phyloP scores from a whole-genome alignment of 2,329 filamentous ascomycete genomes.

The Trichophyton simii region DNA sequence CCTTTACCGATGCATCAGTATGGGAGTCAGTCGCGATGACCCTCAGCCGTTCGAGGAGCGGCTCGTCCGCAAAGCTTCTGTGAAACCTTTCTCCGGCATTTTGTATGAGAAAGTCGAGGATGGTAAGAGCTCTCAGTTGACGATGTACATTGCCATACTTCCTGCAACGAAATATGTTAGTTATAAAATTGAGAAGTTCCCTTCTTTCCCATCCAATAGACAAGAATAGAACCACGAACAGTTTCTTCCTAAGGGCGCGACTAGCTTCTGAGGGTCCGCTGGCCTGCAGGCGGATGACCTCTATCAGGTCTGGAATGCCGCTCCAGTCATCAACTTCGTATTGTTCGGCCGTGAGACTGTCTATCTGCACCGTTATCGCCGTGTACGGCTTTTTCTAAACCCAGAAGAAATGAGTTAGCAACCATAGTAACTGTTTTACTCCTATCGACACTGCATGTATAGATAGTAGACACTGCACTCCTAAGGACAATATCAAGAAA shows the following conservation, averaged over 20 bases:
- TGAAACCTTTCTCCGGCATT: slow-evolving; percentile 86
- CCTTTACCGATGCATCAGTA: slow-evolving; percentile 72
- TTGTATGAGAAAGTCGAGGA: slow-evolving; percentile 86
- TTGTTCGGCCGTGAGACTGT: slow-evolving; percentile 76
- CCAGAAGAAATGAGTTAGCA: not conserved
- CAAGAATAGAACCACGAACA: slow-evolving; percentile 39
- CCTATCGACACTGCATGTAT: not conserved
- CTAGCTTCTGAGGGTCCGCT: slow-evolving; percentile 82
- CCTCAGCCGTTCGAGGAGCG: slow-evolving; percentile 77
- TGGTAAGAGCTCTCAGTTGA: slow-evolving; percentile 73
- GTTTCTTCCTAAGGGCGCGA: slow-evolving; percentile 86
- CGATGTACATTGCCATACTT: slow-evolving; percentile 95
- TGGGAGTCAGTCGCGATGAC: slow-evolving; percentile 75
- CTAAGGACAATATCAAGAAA: not conserved
- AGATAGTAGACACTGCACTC: not conserved
- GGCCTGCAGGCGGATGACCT: slow-evolving; percentile 79
- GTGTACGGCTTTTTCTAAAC: slow-evolving; percentile 71
- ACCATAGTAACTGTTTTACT: not conserved
- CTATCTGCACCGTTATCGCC: slow-evolving; percentile 83
- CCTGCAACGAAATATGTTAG: slow-evolving; percentile 25
- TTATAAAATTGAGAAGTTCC: too few relatives aligned
- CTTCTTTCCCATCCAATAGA: not conserved
- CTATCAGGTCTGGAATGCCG: slow-evolving; percentile 85
- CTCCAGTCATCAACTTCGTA: slow-evolving; percentile 85
- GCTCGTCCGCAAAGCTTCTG: slow-evolving; percentile 76